These are phyloP conservation scores for Pleurotus djamor DNA, from an alignment of 768 basidiomycete genomes.

Conservation along the genomic window DNA sequence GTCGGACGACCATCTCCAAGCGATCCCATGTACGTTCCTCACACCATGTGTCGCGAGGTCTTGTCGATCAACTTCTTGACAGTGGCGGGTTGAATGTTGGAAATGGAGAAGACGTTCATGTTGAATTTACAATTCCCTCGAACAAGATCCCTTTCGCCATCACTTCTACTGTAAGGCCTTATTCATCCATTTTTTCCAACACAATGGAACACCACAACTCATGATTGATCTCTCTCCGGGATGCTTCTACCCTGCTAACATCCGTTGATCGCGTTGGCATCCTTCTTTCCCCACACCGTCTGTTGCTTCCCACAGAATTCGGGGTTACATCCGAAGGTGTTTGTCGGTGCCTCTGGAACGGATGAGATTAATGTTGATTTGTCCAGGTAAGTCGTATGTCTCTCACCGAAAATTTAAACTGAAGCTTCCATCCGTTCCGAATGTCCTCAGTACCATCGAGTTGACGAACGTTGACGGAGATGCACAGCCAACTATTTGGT, in stretches of 20 bases:
- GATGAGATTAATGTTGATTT: conserved; percentile 1
- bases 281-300: conserved; percentile 25
- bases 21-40: conserved; percentile 19
- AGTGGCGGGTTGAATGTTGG: conserved; percentile 32
- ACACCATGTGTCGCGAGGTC: background rate
- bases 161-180: conserved; percentile 29
- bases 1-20: conserved; percentile 28
- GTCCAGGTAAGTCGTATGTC: background rate
- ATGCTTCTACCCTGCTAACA: background rate
- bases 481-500: conserved; percentile 47
- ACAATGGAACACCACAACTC: background rate
- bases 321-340: conserved; percentile 23
- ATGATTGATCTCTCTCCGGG: background rate
- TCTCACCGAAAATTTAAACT: background rate
- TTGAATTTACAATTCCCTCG: conserved; percentile 24
- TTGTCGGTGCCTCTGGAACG: background rate
- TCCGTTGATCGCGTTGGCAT: conserved; percentile 23
- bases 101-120: conserved; percentile 25
- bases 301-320: conserved; percentile 19
- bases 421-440: background rate
- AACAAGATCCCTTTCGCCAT: conserved; percentile 27
- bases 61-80: background rate
- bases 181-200: background rate
- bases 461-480: conserved; percentile 14
- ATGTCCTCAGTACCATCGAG: conserved; percentile 24